Evolutionary conservation across 352 stramenopile genomes (phyloP).

Genomic region (Pythium folliculosum): DNA sequence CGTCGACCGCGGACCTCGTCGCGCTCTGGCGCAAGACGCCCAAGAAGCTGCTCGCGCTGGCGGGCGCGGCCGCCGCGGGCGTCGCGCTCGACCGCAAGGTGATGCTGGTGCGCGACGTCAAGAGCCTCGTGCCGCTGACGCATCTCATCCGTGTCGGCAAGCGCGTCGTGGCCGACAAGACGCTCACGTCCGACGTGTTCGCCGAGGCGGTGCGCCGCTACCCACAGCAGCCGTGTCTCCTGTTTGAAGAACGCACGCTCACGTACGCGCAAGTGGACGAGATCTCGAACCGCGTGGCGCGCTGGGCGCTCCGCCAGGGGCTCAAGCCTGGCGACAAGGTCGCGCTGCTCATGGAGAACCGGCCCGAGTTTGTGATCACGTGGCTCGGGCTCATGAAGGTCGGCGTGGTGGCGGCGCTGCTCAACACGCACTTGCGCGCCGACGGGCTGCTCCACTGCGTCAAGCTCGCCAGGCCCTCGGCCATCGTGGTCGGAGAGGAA

Average conservation of each 20-base stretch:
- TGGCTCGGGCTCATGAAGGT: constrained; percentile 85
- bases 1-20: not conserved
- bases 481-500: constrained; percentile 62
- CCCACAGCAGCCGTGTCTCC: constrained; percentile 62
- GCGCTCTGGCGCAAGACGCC: constrained; percentile 21
- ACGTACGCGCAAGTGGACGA: constrained; percentile 67
- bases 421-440: constrained; percentile 75
- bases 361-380: constrained; percentile 72
- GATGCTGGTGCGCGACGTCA: constrained; percentile 53
- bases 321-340: constrained; percentile 62
- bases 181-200: constrained; percentile 59
- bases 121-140: constrained; percentile 34
- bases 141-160: constrained; percentile 41
- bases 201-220: constrained; percentile 51
- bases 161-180: constrained; percentile 34
- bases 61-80: constrained; percentile 40
- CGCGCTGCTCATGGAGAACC: constrained; percentile 83
- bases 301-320: constrained; percentile 55
- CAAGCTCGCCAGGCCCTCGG: constrained; percentile 49
- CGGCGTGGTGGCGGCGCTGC: constrained; percentile 77
- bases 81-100: constrained; percentile 47
- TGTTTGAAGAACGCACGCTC: constrained; percentile 46
- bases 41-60: constrained; percentile 38
- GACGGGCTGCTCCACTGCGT: constrained; percentile 71
- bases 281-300: constrained; percentile 74